phyloP scores from a whole-genome alignment of 257 asterid species.

The Phtheirospermum japonicum region DNA sequence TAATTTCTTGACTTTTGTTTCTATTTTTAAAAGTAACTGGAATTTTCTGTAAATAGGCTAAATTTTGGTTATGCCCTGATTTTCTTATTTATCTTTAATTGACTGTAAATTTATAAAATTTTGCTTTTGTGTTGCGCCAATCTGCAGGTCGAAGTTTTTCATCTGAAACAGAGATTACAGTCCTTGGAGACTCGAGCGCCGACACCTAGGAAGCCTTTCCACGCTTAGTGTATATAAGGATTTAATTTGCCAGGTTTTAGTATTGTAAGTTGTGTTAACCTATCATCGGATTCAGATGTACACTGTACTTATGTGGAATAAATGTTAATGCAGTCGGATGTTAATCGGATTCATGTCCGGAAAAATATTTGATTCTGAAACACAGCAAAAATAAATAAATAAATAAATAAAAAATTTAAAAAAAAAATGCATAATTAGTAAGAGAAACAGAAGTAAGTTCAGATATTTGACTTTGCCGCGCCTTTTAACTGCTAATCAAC shows the following conservation, averaged over 20 bases:
- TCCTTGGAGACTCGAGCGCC: slow-evolving; percentile 85
- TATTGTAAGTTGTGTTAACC: background rate
- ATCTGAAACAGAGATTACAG: slow-evolving; percentile 89
- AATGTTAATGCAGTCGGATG: too few species aligned
- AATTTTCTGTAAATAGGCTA: background rate
- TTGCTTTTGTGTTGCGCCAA: background rate
- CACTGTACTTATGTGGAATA: too few species aligned
- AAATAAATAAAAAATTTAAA: too few species aligned
- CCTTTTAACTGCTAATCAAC: too few species aligned
- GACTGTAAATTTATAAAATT: background rate
- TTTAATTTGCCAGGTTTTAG: slow-evolving; percentile 12
- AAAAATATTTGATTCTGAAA: too few species aligned
- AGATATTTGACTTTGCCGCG: too few species aligned
- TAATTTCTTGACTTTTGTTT: too few species aligned
- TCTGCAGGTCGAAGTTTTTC: slow-evolving; percentile 86
- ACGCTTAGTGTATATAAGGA: slow-evolving; percentile 38
- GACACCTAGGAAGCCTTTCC: slow-evolving; percentile 89
- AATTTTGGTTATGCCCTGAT: background rate
- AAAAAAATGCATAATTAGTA: too few species aligned
- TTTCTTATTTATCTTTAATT: background rate
- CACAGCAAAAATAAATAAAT: too few species aligned
- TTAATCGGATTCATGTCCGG: too few species aligned
- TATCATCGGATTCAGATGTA: too few species aligned
- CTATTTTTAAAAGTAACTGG: background rate
- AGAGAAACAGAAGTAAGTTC: too few species aligned